These are phyloP conservation scores for Pleurotus tuoliensis DNA, from an alignment of 768 basidiomycete species.

Conservation along the genomic window DNA sequence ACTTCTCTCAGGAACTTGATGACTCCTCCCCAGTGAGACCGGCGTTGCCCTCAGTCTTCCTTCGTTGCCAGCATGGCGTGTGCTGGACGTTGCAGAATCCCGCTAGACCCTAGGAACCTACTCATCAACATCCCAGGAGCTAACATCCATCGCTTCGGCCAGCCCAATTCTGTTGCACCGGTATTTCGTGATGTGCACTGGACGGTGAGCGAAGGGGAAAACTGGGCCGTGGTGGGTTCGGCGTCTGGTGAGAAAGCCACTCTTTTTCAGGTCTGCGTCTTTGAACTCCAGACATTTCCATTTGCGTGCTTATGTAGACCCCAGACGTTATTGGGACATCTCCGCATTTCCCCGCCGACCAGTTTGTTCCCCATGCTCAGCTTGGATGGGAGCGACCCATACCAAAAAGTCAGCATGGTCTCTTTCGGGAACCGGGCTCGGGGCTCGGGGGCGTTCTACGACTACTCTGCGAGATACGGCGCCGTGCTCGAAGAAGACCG, in stretches of 20 bases:
- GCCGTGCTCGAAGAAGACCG: constrained; percentile 83
- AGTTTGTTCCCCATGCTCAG: constrained; percentile 66
- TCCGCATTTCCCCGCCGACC: constrained; percentile 61
- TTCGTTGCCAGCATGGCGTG: too few relatives aligned
- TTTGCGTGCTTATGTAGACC: neutral
- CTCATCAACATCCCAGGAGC: constrained; percentile 36
- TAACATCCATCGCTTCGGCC: constrained; percentile 58
- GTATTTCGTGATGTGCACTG: constrained; percentile 53
- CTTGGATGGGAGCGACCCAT: constrained; percentile 38
- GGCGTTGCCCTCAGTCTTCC: too few relatives aligned
- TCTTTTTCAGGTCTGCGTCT: constrained; percentile 58
- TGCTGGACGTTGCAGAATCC: too few relatives aligned
- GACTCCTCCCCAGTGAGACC: too few relatives aligned
- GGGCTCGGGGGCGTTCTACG: constrained; percentile 73
- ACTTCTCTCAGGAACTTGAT: too few relatives aligned
- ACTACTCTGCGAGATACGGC: constrained; percentile 91
- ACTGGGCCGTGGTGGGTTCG: constrained; percentile 74
- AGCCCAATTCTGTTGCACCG: constrained; percentile 38
- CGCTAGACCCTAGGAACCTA: too few relatives aligned
- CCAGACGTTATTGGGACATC: constrained; percentile 67
- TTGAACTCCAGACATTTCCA: neutral
- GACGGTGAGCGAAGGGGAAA: constrained; percentile 58
- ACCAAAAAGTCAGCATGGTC: constrained; percentile 49
- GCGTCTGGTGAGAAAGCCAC: constrained; percentile 58
- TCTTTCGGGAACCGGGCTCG: constrained; percentile 64